Base-by-base conservation (phyloP, 2,329 filamentous ascomycete genomes). In the Pseudocercospora pini-densiflorae region DNA sequence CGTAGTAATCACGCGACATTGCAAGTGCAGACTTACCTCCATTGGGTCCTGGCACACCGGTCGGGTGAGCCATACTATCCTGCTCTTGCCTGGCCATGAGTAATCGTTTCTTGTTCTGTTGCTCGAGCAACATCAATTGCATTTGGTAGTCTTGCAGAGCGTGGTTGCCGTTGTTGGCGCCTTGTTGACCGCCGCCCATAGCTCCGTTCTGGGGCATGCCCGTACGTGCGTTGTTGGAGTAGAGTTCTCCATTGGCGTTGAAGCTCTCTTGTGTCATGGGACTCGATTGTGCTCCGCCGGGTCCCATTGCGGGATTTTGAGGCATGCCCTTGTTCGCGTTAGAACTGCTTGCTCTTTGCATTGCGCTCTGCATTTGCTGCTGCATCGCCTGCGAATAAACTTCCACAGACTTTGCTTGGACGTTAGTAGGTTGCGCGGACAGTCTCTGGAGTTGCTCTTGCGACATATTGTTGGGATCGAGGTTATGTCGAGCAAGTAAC, bases 71-170 rank as follows among this genome's bases (percentile, higher is more conserved):
- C 78, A 89, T 85, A 75, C 81, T 88, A 69, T 94, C 92, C 78
- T 94, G 91, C 77, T 93, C 88, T 79, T 89, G 90, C 19, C 92
- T 88, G 43, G 92, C 92, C 91, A 93, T 93, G 84, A 93, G 89
- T 58, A 94, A 84, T 19, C 92, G 85, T 80, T 93, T 94, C 84
- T 94, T 94, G 74, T 94, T 94, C 80, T 94, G 91, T 79, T 94
- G 92, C 79, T 94, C 92, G 16, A 94, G 85, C 59, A 94, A 81
- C 92, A 94, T 94, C 76, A 94, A 81, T 78, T 94, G 92, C 91
- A 94, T 94, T 81, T 94, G 92, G 74, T 94, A 94, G 78, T 95
- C 92, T 79, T 94, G 91, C 54, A 94, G 84, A 23, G 92, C 92
- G 77, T 94, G 91, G 77, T 93, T 94, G 79, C 90, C 91, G 72